Base-by-base conservation (phyloP, 2,329 filamentous ascomycete genomes). In the Cytospora schulzeri region DNA sequence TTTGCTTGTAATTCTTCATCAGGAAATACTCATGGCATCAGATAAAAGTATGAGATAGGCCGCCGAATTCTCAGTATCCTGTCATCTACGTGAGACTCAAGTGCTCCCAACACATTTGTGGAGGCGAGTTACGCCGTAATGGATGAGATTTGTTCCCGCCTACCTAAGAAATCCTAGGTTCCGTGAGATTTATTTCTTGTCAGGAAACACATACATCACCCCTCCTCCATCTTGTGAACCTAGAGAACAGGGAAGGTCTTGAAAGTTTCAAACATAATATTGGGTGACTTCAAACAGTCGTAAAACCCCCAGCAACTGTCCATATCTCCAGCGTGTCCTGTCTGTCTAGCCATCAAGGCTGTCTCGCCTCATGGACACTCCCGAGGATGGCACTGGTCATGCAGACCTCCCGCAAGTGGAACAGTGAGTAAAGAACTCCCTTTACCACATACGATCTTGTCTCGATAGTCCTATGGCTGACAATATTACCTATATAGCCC, bases 401-500 rank as follows among this genome's bases (percentile, higher is more conserved):
- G 28, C 38, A 24, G 54, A 41, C 38, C 52, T 51, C 24, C 12
- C 28, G 29, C 52, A 56, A 22, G 8, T 62, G 51, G 52, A 51
- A 50, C 60, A 62, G 60, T 56, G 19, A 56, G 41, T 26, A 48
- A n/a, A 14, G 14, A 14, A 9, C 5, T 15, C 52, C 48, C 4
- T n/a, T n/a, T 11, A 5, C n/a, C 45, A 28, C 50, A 5, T 59
- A 12, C 11, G 2, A 14, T 4, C 17, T 22, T 19, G 45, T 31
- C 4, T 31, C 29, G 9, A 31, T 31, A 31, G n/a, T n/a, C n/a
- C n/a, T n/a, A 28, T 54, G 29, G 28, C 54, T 55, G 26, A 51
- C 35, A 8, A 38, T 51, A 11, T 4, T 29, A 61, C 26, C 14
- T 14, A 31, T 57, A 17, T 61, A 87, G 85, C 71, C 85, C 85